phyloP scores from a whole-genome alignment of 352 stramenopile species.

The Pythium monospermum region DNA sequence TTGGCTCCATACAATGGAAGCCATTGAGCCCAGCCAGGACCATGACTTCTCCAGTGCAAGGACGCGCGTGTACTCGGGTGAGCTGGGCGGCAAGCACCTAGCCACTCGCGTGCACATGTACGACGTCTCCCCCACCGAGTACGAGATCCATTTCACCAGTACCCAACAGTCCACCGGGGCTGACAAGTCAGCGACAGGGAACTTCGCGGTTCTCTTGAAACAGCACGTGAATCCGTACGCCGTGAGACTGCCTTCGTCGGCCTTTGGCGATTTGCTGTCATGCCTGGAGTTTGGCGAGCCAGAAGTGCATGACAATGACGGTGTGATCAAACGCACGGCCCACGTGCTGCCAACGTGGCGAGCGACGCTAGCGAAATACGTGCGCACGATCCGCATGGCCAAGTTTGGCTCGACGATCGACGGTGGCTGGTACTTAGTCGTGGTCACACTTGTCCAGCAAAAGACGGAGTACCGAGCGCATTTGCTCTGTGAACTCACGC shows the following conservation, averaged over 20 bases:
- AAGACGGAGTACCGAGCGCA: constrained; percentile 54
- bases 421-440: constrained; percentile 31
- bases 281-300: constrained; percentile 20
- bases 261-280: constrained; percentile 36
- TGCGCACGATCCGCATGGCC: constrained; percentile 39
- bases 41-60: too few relatives aligned
- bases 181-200: background rate
- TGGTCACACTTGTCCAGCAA: constrained; percentile 45
- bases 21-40: too few relatives aligned
- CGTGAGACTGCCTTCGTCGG: constrained; percentile 33
- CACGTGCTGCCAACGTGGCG: constrained; percentile 35
- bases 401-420: constrained; percentile 38
- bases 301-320: too few relatives aligned
- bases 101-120: constrained; percentile 10
- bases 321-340: too few relatives aligned
- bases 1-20: constrained; percentile 31
- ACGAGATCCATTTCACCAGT: constrained; percentile 7
- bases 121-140: constrained; percentile 16
- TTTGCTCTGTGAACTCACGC: constrained; percentile 39
- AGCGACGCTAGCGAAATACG: constrained; percentile 33
- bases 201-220: constrained; percentile 29
- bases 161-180: background rate
- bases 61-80: constrained; percentile 35
- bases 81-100: constrained; percentile 18
- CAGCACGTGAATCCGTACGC: constrained; percentile 43